These are phyloP conservation scores for Penicillium sp. DNA, from an alignment of 2,329 filamentous ascomycete genomes.

Conservation along the genomic window DNA sequence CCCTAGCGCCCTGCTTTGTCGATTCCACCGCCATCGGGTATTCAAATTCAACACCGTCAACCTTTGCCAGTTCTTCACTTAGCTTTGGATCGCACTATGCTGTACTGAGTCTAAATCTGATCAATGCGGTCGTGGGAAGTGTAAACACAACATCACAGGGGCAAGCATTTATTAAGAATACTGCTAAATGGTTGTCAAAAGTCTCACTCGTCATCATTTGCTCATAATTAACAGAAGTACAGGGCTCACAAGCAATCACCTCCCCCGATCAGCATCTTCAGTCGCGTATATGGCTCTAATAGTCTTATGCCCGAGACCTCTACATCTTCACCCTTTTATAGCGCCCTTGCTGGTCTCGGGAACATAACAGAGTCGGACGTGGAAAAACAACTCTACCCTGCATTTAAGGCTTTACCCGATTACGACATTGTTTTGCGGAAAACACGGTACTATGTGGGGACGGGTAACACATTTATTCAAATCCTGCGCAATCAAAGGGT, in stretches of 20 bases:
- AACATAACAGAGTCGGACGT: not conserved
- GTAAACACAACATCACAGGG: not conserved
- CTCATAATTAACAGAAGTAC: not conserved
- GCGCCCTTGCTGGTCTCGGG: not conserved
- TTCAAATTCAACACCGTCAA: not conserved
- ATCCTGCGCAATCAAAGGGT: not conserved
- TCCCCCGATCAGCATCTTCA: conserved; percentile 4
- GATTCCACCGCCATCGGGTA: not conserved
- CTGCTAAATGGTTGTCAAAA: not conserved
- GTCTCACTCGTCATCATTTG: not conserved
- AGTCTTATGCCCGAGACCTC: not conserved
- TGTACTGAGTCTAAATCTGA: not conserved
- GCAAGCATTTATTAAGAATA: not conserved
- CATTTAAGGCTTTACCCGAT: not conserved
- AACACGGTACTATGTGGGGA: not conserved
- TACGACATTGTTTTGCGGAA: conserved; percentile 1
- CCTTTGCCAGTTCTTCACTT: not conserved
- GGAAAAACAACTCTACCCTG: not conserved
- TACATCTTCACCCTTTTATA: not conserved
- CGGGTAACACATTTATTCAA: not conserved
- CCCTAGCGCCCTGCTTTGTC: not conserved
- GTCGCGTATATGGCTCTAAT: not conserved
- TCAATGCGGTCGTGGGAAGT: not conserved
- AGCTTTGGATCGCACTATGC: conserved; percentile 3
- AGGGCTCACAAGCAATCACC: not conserved